Base-by-base conservation (phyloP, 441 rosid species). In the Euphorbia corollata region DNA sequence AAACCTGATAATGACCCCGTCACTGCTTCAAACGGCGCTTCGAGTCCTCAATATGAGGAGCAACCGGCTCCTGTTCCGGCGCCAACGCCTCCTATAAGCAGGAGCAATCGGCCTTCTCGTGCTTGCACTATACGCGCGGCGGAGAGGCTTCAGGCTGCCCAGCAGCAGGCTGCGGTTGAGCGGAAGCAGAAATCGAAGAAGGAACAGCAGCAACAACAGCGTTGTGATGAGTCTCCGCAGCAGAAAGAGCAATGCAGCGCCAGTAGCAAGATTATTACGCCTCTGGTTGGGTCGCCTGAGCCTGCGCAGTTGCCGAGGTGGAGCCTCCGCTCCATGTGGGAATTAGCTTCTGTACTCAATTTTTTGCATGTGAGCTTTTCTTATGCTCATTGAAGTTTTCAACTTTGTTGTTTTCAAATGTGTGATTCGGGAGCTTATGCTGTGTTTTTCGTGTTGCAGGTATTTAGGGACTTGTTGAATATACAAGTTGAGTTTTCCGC, bases 321-420 rank as follows among this genome's bases (percentile, higher is more conserved):
- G 98, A 90, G 70, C 77, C 93, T 94, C 71, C 91, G 99, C 59
- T 92, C 91, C 39, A 94, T 94, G 98, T 91, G 97, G 98, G 97
- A 94, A 79, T 83, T 94, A 77, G 94, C 97, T 74, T 94, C 99
- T 3, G 65, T 91, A 8, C 92, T 94, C 66, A 87, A 94, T 86
- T 91, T 95, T 81, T 85, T 95, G 89, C 96, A 91, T 86, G 99
- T 95, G 80, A 82, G 96, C 45, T 22, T 61, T 70, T 70, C 73
- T 61, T 60, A 39, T 61, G 66, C 47, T 30, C 39, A 24, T 61
- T 48, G 15, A 59, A 71, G 71, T 64, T 73, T 54, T 36, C 23
- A 62, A 18, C 64, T 66, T 69, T 72, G 54, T 43, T 24, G 43
- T 55, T 69, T 68, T 51, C 39, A 34, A 50, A 39, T 20, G 36